Evolutionary conservation across 73 alveolate genomes (phyloP).

Genomic region (Diophrys appendiculata): DNA sequence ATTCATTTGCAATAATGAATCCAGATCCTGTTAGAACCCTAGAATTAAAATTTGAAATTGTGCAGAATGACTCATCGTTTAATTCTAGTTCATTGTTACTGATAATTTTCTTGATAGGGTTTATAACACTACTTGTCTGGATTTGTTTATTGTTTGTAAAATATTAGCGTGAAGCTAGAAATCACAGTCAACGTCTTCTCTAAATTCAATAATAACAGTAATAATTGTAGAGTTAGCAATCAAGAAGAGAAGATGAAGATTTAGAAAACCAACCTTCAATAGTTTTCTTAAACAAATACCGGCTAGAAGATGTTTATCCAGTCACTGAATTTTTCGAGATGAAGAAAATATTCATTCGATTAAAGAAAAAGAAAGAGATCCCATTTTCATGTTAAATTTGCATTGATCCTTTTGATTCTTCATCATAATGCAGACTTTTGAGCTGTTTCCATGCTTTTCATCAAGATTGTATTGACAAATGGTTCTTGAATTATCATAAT

Average conservation of each 20-base stretch:
- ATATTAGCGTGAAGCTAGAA: neutral
- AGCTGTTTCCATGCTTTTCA: conserved; percentile 4
- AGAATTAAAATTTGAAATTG: neutral
- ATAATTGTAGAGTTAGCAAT: neutral
- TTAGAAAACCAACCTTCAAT: neutral
- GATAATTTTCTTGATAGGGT: neutral
- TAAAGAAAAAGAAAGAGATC: neutral
- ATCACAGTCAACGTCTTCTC: neutral
- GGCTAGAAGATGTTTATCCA: neutral
- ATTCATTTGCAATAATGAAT: neutral
- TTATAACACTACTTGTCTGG: neutral
- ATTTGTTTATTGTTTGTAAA: neutral
- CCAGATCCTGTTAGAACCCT: neutral
- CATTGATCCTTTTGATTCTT: neutral
- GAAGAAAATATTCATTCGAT: neutral
- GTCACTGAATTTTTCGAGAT: neutral
- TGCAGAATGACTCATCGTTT: neutral
- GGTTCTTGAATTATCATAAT: neutral
- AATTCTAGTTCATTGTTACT: neutral
- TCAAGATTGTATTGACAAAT: conserved; percentile 1
- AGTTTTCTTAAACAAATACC: neutral
- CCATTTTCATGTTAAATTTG: neutral
- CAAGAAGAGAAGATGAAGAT: neutral
- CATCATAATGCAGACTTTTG: neutral
- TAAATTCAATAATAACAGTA: neutral